Percentiles rank a stretch among this genome's conserved stretches.
Conservation (phyloP, 2,329 filamentous ascomycete genomes). For the Nigrospora sphaerica region DNA sequence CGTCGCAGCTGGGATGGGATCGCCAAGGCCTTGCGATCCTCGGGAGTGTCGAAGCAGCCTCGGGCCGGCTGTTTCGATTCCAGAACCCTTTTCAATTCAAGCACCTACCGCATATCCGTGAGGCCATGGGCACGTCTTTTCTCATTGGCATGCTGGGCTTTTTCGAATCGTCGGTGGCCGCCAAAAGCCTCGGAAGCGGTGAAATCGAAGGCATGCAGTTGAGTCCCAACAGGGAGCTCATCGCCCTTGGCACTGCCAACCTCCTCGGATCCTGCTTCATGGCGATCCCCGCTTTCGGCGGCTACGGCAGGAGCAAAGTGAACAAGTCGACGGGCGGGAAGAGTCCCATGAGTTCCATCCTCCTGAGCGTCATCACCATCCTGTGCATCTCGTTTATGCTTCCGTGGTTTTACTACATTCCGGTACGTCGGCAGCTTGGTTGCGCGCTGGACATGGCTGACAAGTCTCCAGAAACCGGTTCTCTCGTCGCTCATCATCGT, state of each 20-base stretch:
- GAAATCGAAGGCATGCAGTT: constrained; percentile 74
- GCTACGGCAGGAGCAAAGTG: constrained; percentile 92
- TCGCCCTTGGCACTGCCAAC: constrained; percentile 86
- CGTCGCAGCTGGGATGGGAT: constrained; percentile 74
- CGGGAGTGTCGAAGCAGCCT: constrained; percentile 68
- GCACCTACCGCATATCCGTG: constrained; percentile 75
- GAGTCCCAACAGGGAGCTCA: constrained; percentile 87
- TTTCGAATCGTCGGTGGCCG: constrained; percentile 94
- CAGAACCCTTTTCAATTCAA: constrained; percentile 75
- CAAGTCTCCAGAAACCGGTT: constrained; percentile 67
- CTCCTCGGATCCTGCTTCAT: constrained; percentile 88
- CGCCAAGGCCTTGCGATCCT: constrained; percentile 73
- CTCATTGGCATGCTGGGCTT: constrained; percentile 94
- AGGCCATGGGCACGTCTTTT: constrained; percentile 85
- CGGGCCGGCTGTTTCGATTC: constrained; percentile 68
- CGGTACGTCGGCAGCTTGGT: constrained; percentile 51
- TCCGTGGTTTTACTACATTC: constrained; percentile 90
- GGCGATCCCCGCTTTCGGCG: constrained; percentile 88
- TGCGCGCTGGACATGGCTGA: constrained; percentile 2
- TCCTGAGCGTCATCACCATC: constrained; percentile 76
- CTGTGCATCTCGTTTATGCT: constrained; percentile 75
- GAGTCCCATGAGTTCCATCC: constrained; percentile 88
- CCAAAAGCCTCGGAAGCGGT: constrained; percentile 73
- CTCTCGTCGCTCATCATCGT: constrained; percentile 91
- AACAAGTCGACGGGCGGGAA: constrained; percentile 87